Base-by-base conservation (phyloP, 306 rosid genomes). In the Begonia masoniana region DNA sequence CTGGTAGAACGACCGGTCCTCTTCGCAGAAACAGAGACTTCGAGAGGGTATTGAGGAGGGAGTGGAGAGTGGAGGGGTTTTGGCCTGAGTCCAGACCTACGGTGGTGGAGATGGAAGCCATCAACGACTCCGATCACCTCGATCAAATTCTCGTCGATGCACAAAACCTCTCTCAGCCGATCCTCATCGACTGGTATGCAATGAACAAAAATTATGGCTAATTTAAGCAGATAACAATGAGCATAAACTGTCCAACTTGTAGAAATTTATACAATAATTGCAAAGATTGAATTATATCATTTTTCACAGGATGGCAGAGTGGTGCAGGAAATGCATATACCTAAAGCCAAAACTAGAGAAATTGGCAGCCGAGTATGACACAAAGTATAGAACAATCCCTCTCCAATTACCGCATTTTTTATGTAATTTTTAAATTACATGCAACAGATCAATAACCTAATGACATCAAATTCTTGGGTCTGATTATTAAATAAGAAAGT, bases 301-400 rank as follows among this genome's bases (percentile, higher is more conserved):
- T 45, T 45, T 55, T 24, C 39, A 58, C 63, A 89, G 97, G 97
- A 85, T 89, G 97, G 95, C 97, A 59, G 39, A 81, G 58, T 89
- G 97, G 95, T 89, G 95, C 58, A 72, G 96, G 73, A 85, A 91
- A 68, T 89, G 97, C 77, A 85, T 89, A 11, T 85, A 83, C 70
- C 66, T 91, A 77, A 85, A 91, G 75, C 97, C 95, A n/a, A 89
- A 85, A 62, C 62, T 85, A 72, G 97, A 91, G 77, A 85, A 83
- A 70, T 62, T 91, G 58, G 96, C 92, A 0, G 84, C 94, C 12
- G 94, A 91, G 61, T 78, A 55, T 60, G 81, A 82, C 26, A 56
- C 76, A 63, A 91, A 75, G 95, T 81, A 79, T 5, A 31, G 39
- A 31, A 7, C 39, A 31, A 70, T 7, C 45, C 3, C 31, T 41